Evolutionary conservation across 768 basidiomycete species (phyloP), one percentile per base, ranked within the genome.

Genomic region (Paxillus ammoniavirescens): DNA sequence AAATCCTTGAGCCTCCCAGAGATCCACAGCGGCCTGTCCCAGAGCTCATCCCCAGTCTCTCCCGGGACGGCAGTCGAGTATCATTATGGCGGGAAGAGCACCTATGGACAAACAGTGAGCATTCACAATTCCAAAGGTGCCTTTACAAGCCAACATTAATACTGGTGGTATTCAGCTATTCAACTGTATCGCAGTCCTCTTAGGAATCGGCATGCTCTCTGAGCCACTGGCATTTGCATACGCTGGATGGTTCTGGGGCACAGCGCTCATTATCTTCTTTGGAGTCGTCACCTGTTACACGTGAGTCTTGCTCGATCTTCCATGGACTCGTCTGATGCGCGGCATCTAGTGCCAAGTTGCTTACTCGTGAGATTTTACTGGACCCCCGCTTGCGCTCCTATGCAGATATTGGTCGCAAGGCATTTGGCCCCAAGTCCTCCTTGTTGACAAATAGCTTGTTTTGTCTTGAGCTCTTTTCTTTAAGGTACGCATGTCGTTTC

Each of bases 151-250:
- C 9, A 52, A 42, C n/a, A 47, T 58, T 4, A 60, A 51, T 42
- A 2, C 53, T 37, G 33, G 49, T 37, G 33, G 49, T 37, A 23
- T 37, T 35, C 53, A 92, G 92, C 71, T 96, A n/a, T 93, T 93
- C 71, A 95, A 95, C 61, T 86, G 86, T 9, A 89, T 87, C 31
- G 91, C 91, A 13, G 89, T 94, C 33, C 73, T 96, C 10, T 76
- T 93, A 17, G 93, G 93, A 6, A 87, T 95, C 57, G 93, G 93
- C 4, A 86, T 96, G 77, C 78, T 95, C 15, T 91, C 91, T 12
- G 86, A 92, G 65, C 92, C 93, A 0, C 76, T 97, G 23, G 95
- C 95, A 0, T 96, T 97, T 62, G 84, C 93, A 1, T 92, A 91
- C 62, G 82, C 92, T 2, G 96, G 95, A 3, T 98, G 95, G 95